phyloP scores from a whole-genome alignment of 306 rosid genomes.

The Alnus glutinosa region DNA sequence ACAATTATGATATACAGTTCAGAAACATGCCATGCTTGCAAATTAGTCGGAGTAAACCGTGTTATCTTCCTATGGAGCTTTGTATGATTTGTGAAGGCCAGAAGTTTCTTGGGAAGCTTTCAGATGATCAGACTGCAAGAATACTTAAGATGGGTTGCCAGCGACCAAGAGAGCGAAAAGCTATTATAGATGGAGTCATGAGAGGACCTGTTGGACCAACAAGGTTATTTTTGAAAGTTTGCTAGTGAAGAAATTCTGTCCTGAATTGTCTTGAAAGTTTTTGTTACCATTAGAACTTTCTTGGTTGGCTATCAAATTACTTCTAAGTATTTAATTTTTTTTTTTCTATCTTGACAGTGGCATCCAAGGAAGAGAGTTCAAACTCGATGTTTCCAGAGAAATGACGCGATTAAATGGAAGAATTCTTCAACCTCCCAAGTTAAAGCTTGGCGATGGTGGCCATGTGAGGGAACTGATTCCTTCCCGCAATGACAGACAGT shows the following conservation, averaged over 20 bases:
- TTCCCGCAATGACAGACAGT: slow-evolving; percentile 83
- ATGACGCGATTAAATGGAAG: slow-evolving; percentile 86
- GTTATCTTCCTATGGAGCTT: slow-evolving; percentile 99
- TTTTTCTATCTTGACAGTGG: slow-evolving; percentile 56
- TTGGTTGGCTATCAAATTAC: slow-evolving; percentile 4
- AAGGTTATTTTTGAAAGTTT: slow-evolving; percentile 48
- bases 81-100: slow-evolving; percentile 97
- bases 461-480: slow-evolving; percentile 74
- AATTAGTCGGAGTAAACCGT: slow-evolving; percentile 87
- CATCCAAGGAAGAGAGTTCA: slow-evolving; percentile 76
- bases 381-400: slow-evolving; percentile 75
- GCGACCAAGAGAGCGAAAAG: slow-evolving; percentile 81
- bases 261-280: slow-evolving; percentile 8
- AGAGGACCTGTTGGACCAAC: slow-evolving; percentile 80
- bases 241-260: neutral
- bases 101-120: slow-evolving; percentile 86
- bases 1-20: slow-evolving; percentile 86
- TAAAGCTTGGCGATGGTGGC: slow-evolving; percentile 93
- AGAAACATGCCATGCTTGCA: slow-evolving; percentile 90
- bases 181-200: slow-evolving; percentile 83
- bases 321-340: slow-evolving; percentile 19
- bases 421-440: slow-evolving; percentile 92
- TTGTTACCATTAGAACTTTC: neutral
- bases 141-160: slow-evolving; percentile 98
- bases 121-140: slow-evolving; percentile 93